These are phyloP conservation scores for Bacidia gigantensis DNA, from an alignment of 495 filamentous ascomycete species.

Conservation along the genomic window DNA sequence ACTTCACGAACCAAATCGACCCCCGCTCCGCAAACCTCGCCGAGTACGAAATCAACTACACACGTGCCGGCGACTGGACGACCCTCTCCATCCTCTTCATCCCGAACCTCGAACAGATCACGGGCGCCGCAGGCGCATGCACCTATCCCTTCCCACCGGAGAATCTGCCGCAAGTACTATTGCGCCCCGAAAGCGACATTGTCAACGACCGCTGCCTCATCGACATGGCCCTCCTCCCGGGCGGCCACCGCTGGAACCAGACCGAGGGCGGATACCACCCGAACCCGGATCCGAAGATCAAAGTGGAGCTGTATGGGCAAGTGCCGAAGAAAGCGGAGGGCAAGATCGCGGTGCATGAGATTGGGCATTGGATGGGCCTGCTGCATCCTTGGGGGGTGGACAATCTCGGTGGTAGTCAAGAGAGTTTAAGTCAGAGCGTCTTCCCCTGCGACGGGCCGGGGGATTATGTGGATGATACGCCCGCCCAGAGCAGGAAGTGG, in stretches of 20 bases:
- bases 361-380: not conserved
- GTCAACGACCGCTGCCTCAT: not conserved
- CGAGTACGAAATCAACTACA: not conserved
- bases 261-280: not conserved
- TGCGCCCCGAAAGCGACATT: not conserved
- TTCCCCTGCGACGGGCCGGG: not conserved
- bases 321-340: not conserved
- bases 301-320: not conserved
- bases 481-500: not conserved
- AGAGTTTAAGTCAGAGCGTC: not conserved
- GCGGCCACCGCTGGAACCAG: not conserved
- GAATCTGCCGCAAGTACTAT: not conserved
- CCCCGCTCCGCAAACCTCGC: not conserved
- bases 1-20: not conserved
- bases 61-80: not conserved
- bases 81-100: not conserved
- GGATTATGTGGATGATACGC: not conserved
- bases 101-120: not conserved
- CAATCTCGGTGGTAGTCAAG: not conserved
- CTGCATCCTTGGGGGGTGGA: not conserved
- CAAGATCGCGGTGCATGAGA: not conserved
- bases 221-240: not conserved
- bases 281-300: not conserved
- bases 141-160: not conserved
- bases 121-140: not conserved